Percentiles rank a stretch among this genome's conserved stretches.
Conservation (phyloP, 1,284 basidiomycete species). For the Fereydounia khargensis region DNA sequence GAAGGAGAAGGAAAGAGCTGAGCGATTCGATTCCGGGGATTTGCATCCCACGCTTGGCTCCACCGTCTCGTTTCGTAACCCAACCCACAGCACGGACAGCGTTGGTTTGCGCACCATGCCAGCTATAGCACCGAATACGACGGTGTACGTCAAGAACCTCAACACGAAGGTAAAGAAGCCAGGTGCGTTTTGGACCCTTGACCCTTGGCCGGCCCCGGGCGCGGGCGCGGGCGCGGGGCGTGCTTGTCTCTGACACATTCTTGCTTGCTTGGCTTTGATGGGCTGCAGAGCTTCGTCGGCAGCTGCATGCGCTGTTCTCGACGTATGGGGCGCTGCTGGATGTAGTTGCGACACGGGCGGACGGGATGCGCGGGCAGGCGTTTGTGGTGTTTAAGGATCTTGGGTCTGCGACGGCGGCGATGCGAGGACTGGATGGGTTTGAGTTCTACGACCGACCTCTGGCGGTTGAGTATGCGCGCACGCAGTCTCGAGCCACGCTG, state of each 20-base stretch:
- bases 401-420: constrained; percentile 79
- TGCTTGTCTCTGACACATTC: not conserved
- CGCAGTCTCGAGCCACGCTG: constrained; percentile 75
- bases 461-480: constrained; percentile 77
- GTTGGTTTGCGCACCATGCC: not conserved
- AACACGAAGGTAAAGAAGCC: constrained; percentile 92
- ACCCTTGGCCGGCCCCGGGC: too few relatives aligned
- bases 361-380: constrained; percentile 88
- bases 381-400: constrained; percentile 93
- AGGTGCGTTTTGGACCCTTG: constrained; percentile 56
- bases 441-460: constrained; percentile 87
- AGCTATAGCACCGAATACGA: constrained; percentile 67
- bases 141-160: constrained; percentile 91
- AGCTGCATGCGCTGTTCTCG: constrained; percentile 85
- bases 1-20: too few relatives aligned
- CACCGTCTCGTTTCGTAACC: too few relatives aligned
- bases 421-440: constrained; percentile 86
- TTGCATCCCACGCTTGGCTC: too few relatives aligned
- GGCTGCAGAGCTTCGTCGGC: constrained; percentile 69
- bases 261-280: not conserved
- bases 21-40: too few relatives aligned
- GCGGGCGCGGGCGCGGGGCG: too few relatives aligned
- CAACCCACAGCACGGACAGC: too few relatives aligned
- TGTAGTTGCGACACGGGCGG: constrained; percentile 83
- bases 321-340: constrained; percentile 92